Conservation (phyloP, 176 grass and related monocot species). For the Luzula sylvatica region DNA sequence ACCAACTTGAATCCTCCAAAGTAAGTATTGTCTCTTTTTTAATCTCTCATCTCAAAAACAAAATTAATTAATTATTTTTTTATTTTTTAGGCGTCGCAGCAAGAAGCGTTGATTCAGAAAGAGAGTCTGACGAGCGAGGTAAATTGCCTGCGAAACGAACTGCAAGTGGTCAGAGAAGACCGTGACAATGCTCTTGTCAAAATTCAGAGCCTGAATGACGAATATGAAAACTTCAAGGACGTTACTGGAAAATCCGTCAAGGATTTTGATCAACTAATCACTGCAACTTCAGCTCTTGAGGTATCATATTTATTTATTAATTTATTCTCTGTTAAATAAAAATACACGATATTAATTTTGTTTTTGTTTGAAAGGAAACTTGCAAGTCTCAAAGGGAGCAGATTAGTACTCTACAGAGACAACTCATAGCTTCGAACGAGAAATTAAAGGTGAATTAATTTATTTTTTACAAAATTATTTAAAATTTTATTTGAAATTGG, state of each 20-base stretch:
- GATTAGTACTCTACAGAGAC: constrained; percentile 20
- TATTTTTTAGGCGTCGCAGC: constrained; percentile 52
- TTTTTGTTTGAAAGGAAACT: constrained; percentile 28
- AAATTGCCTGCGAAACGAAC: constrained; percentile 47
- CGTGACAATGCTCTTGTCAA: constrained; percentile 40
- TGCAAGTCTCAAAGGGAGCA: constrained; percentile 46
- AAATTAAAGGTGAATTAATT: constrained; percentile 16
- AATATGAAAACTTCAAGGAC: constrained; percentile 38
- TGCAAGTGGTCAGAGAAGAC: constrained; percentile 63
- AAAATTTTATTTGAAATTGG: background rate
- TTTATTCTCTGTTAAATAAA: background rate
- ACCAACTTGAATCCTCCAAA: constrained; percentile 60
- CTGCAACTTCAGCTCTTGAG: constrained; percentile 45
- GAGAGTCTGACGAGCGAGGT: constrained; percentile 67
- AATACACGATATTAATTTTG: constrained; percentile 1
- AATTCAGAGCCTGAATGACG: constrained; percentile 32
- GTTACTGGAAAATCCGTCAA: constrained; percentile 26
- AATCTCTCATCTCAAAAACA: no score
- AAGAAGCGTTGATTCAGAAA: constrained; percentile 60
- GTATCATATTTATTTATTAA: constrained; percentile 23
- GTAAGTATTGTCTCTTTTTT: constrained; percentile 24
- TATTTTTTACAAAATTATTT: background rate
- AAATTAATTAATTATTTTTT: background rate
- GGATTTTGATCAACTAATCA: constrained; percentile 30
- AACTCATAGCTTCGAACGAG: background rate